Base-by-base conservation (phyloP, 768 basidiomycete species). In the Pilatotrama ljubarskyi region DNA sequence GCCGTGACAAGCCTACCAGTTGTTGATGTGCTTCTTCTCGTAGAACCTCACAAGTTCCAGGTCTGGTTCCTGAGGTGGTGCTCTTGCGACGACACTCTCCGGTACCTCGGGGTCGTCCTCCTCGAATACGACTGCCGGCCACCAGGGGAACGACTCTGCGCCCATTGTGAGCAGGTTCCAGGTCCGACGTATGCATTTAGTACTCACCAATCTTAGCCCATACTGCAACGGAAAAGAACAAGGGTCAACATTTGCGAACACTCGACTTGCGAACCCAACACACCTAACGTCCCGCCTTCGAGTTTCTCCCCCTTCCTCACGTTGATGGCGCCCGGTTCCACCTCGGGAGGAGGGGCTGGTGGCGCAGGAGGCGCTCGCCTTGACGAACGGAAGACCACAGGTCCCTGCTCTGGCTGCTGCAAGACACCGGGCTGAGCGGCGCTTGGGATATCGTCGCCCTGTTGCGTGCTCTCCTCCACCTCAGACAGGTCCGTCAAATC, bases 71-170 rank as follows among this genome's bases (percentile, higher is more conserved):
- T 49, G 50, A 11, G 35, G 37, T 2, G 61, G 61, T 1, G 51
- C 51, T 5, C 48, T 20, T 18, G 52, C 46, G 10, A 53, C 73
- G 55, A 68, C 71, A 48, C 61, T 65, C 38, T 36, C 49, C 0
- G 89, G 89, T n/a, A 93, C 80, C 0, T 70, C 70, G 1, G 76
- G 71, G 47, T 88, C 84, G 56, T 86, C 83, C 26, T 55, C 9
- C 24, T 86, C 84, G 51, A 80, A 87, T 15, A 95, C 81, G 9
- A 90, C 84, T 9, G 87, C 94, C 40, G 94, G 91, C 87, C 90
- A 96, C 86, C 87, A 95, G 1, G 94, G 94, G 66, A 79, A 95
- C 0, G 86, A 82, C 36, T 77, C 91, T 92, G 49, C n/a, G 57
- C 13, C 64, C 7, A 37, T 36, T 24, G 13, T 22, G 24, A 13